Evolutionary conservation across 345 rosid species (phyloP).

Genomic region (Gossypium stocksii): DNA sequence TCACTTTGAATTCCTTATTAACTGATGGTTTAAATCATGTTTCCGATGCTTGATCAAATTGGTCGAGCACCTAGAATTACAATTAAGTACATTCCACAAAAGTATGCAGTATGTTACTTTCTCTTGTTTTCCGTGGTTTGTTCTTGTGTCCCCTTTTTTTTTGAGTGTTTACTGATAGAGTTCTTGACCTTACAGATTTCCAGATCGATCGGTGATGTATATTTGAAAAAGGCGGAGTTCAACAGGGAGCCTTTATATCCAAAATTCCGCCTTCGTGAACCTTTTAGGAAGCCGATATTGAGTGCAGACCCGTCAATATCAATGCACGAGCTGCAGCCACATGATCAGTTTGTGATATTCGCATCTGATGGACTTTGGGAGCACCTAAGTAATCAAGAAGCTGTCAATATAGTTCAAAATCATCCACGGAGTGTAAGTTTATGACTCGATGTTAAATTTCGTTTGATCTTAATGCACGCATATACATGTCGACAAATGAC

Average conservation of each 20-base stretch:
- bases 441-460: background rate
- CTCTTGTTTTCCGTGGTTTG: background rate
- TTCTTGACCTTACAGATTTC: constrained; percentile 44
- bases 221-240: constrained; percentile 76
- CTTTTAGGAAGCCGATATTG: constrained; percentile 60
- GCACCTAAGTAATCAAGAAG: constrained; percentile 76
- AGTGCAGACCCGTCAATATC: constrained; percentile 73
- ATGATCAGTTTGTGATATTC: constrained; percentile 64
- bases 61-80: background rate
- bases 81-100: background rate
- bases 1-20: background rate
- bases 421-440: constrained; percentile 57
- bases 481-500: background rate
- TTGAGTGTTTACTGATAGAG: constrained; percentile 9
- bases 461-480: background rate
- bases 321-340: constrained; percentile 54
- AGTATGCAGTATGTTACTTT: background rate
- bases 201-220: constrained; percentile 81
- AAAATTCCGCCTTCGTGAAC: constrained; percentile 64
- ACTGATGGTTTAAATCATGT: background rate
- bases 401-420: constrained; percentile 66
- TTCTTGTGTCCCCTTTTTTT: constrained; percentile 10
- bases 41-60: background rate
- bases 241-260: constrained; percentile 69
- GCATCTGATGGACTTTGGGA: constrained; percentile 97